phyloP scores from a whole-genome alignment of 1,139 yeast genomes.

The Ogataea hybrid region DNA sequence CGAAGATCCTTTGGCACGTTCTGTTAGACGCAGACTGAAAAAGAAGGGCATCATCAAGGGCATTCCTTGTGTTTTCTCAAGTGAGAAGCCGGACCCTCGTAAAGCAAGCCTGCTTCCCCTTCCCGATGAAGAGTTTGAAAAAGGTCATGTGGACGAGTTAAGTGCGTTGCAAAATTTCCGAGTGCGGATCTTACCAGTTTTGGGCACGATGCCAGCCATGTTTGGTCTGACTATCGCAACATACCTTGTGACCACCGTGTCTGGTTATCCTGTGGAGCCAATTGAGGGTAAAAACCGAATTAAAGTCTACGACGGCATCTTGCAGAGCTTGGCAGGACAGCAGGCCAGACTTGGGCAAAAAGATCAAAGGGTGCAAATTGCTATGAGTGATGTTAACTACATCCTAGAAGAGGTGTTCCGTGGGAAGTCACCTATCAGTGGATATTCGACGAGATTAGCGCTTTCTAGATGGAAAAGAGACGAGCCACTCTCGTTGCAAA shows the following conservation, averaged over 20 bases:
- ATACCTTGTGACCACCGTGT: conserved; percentile 69
- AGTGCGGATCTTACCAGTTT: conserved; percentile 88
- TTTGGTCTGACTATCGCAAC: conserved; percentile 92
- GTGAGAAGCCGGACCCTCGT: conserved; percentile 94
- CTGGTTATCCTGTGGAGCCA: conserved; percentile 87
- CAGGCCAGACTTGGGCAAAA: conserved; percentile 68
- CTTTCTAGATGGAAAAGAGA: conserved; percentile 81
- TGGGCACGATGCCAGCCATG: conserved; percentile 96
- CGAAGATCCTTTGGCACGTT: conserved; percentile 90
- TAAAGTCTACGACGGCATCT: conserved; percentile 77
- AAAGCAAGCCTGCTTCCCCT: conserved; percentile 86
- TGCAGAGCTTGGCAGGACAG: conserved; percentile 85
- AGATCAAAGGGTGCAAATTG: conserved; percentile 72
- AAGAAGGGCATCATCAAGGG: conserved; percentile 72
- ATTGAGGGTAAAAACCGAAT: conserved; percentile 86
- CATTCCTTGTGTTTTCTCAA: conserved; percentile 86
- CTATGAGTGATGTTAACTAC: conserved; percentile 73
- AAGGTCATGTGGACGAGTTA: conserved; percentile 84
- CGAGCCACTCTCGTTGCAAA: conserved; percentile 56
- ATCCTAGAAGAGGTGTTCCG: conserved; percentile 89
- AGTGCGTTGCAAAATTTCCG: conserved; percentile 87
- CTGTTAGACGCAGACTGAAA: conserved; percentile 80
- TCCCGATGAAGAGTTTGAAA: conserved; percentile 71
- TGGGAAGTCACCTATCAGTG: conserved; percentile 89
- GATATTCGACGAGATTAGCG: conserved; percentile 74